A percentile compares a stretch with the other conserved stretches of the same genome.
Evolutionary conservation across 2,329 filamentous ascomycete genomes (phyloP).

Genomic region (Torrubiellomyces zombiae): DNA sequence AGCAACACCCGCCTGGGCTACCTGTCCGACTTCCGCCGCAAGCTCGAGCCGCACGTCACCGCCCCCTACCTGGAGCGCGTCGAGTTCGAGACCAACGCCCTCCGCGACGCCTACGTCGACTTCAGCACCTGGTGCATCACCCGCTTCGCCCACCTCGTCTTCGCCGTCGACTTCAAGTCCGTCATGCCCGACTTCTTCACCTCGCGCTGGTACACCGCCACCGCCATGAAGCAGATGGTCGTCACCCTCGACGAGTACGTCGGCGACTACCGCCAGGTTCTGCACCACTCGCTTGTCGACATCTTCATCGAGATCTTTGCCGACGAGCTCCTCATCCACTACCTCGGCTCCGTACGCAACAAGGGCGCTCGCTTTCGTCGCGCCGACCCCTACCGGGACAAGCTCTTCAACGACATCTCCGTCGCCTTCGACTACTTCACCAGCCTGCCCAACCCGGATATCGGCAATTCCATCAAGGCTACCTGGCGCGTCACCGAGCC

Average conservation of each 20-base stretch:
- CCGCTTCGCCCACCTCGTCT: constrained; percentile 74
- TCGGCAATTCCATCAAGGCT: constrained; percentile 60
- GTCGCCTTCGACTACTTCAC: constrained; percentile 84
- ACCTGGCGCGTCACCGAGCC: constrained; percentile 85
- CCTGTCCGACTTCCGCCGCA: constrained; percentile 68
- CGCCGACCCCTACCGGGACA: constrained; percentile 74
- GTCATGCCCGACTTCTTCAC: constrained; percentile 89
- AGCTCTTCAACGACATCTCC: constrained; percentile 83
- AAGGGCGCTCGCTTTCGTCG: constrained; percentile 78
- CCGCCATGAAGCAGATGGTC: constrained; percentile 83
- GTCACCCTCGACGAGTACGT: constrained; percentile 94
- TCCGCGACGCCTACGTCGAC: constrained; percentile 89
- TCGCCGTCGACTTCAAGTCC: constrained; percentile 71
- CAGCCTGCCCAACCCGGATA: constrained; percentile 50
- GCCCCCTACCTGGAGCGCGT: constrained; percentile 64
- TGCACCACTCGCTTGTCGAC: constrained; percentile 76
- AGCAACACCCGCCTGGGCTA: constrained; percentile 63
- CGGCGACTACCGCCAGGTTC: constrained; percentile 64
- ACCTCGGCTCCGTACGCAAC: constrained; percentile 75
- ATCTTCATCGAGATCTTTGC: constrained; percentile 88
- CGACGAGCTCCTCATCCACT: constrained; percentile 76
- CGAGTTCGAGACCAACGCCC: constrained; percentile 51
- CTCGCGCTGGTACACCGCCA: constrained; percentile 68
- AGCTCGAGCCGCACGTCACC: constrained; percentile 67
- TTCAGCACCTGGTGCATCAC: constrained; percentile 84